phyloP scores from a whole-genome alignment of 139 green algal species.

The Coelastrella sp. region DNA sequence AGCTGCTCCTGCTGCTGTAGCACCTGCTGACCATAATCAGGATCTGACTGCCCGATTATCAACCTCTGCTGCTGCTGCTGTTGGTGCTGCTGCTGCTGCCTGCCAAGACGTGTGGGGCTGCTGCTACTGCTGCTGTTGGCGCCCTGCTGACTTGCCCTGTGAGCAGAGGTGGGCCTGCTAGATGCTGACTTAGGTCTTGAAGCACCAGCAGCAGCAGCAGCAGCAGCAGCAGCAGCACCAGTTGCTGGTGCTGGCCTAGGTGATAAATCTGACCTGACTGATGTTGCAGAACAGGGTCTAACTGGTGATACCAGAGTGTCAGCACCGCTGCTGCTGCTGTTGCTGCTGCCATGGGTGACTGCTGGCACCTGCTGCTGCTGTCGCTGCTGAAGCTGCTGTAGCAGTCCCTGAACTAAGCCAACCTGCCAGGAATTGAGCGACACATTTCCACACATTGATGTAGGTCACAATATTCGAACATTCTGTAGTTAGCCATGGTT shows the following conservation, averaged over 20 bases:
- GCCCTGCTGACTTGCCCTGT: not conserved
- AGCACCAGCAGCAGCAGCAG: not conserved
- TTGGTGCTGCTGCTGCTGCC: slow-evolving; percentile 17
- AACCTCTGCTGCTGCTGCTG: not conserved
- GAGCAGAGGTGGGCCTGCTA: not conserved
- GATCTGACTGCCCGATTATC: not conserved
- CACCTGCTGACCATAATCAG: not conserved
- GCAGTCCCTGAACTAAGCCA: slow-evolving; percentile 64
- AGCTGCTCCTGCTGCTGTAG: slow-evolving; percentile 45
- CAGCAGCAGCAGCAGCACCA: not conserved
- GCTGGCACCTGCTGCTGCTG: slow-evolving; percentile 17
- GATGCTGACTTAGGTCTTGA: slow-evolving; percentile 8
- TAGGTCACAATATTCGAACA: too few relatives aligned
- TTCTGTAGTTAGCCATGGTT: too few relatives aligned
- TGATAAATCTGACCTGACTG: not conserved
- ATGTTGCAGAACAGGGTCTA: not conserved
- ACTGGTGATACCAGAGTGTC: slow-evolving; percentile 3
- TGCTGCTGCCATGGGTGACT: not conserved
- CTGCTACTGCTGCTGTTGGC: not conserved
- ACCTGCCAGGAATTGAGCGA: slow-evolving; percentile 39
- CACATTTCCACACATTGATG: not conserved
- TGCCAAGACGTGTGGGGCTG: not conserved
- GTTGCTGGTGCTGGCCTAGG: not conserved
- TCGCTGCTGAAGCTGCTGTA: slow-evolving; percentile 51
- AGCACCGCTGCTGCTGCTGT: not conserved